Conservation (phyloP, 352 stramenopile species). For the Phytophthora kernoviae region DNA sequence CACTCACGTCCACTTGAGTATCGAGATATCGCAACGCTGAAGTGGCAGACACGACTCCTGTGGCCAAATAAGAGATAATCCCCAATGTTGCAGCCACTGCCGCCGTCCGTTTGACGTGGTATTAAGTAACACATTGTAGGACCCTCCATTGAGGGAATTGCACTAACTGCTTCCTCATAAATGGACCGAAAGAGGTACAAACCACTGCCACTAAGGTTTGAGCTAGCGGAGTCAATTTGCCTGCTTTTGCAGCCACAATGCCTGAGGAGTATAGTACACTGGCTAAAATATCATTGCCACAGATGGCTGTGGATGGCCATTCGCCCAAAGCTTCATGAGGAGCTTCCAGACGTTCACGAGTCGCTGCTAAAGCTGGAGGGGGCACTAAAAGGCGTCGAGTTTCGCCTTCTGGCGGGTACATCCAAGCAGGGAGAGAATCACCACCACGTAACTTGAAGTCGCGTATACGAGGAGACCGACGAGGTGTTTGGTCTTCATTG, state of each 20-base stretch:
- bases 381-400: slow-evolving; percentile 34
- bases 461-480: slow-evolving; percentile 20
- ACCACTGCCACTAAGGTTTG: slow-evolving; percentile 79
- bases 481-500: slow-evolving; percentile 10
- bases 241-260: slow-evolving; percentile 71
- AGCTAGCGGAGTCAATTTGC: slow-evolving; percentile 86
- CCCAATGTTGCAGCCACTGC: slow-evolving; percentile 87
- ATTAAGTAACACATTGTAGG: slow-evolving; percentile 93
- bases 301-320: slow-evolving; percentile 90
- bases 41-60: slow-evolving; percentile 73
- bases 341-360: slow-evolving; percentile 28
- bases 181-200: slow-evolving; percentile 83
- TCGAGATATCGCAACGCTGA: slow-evolving; percentile 69
- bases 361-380: slow-evolving; percentile 27
- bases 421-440: slow-evolving; percentile 35
- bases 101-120: slow-evolving; percentile 91
- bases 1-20: slow-evolving; percentile 48
- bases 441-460: slow-evolving; percentile 23
- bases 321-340: slow-evolving; percentile 57
- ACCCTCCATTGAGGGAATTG: slow-evolving; percentile 91
- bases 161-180: slow-evolving; percentile 91
- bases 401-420: slow-evolving; percentile 51
- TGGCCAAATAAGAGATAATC: slow-evolving; percentile 93
- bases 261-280: slow-evolving; percentile 86
- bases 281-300: slow-evolving; percentile 92